Conservation (phyloP, 176 grass and related monocot species). For the Chloris gayana region DNA sequence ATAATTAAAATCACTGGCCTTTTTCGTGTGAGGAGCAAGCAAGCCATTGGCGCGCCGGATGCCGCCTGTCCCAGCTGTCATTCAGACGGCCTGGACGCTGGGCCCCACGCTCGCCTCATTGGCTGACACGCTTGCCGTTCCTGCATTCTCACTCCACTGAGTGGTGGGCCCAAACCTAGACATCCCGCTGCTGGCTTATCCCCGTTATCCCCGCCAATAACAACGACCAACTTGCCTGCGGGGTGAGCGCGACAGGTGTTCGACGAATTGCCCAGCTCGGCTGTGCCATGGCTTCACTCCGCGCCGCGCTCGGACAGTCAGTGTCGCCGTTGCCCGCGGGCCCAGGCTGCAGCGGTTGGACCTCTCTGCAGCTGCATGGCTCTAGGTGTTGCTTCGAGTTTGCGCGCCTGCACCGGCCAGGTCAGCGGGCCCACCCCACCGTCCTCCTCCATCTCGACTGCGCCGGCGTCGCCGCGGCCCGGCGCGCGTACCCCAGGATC, state of each 20-base stretch:
- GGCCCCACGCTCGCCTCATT: background rate
- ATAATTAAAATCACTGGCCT: too few species aligned
- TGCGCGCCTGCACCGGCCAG: background rate
- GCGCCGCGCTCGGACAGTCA: background rate
- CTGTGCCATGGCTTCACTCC: slow-evolving; percentile 37
- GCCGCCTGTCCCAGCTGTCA: background rate
- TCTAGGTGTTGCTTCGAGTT: slow-evolving; percentile 4
- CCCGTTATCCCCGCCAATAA: background rate
- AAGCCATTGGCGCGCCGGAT: background rate
- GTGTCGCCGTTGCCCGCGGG: background rate
- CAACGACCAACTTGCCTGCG: background rate
- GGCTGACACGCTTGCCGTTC: background rate
- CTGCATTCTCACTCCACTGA: background rate
- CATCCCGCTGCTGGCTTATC: background rate
- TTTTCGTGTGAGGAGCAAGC: background rate
- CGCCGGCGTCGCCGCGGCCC: background rate
- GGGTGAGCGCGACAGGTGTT: slow-evolving; percentile 37
- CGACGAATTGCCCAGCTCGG: slow-evolving; percentile 41
- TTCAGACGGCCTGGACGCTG: background rate
- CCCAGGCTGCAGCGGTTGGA: background rate
- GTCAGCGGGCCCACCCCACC: background rate
- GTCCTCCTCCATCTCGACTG: background rate
- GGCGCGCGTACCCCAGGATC: slow-evolving; percentile 47
- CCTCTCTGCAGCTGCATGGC: slow-evolving; percentile 5
- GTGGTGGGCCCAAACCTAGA: background rate